These are phyloP conservation scores for Torulaspora pretoriensis DNA, from an alignment of 1,139 yeast genomes.

Conservation along the genomic window DNA sequence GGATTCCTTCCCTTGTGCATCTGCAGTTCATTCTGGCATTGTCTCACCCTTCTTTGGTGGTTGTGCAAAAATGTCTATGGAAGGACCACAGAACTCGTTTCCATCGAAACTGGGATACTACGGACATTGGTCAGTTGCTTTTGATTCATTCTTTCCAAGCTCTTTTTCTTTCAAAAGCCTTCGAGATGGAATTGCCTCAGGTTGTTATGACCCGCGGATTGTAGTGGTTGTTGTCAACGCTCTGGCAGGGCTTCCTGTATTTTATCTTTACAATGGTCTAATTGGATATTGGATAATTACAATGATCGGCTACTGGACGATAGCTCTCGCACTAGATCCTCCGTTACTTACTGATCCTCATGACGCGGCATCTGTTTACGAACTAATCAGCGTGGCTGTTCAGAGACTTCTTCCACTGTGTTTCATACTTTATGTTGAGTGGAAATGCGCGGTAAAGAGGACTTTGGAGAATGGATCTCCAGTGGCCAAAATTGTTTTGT, in stretches of 20 bases:
- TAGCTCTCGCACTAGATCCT: constrained; percentile 77
- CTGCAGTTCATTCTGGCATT: constrained; percentile 83
- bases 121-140: constrained; percentile 55
- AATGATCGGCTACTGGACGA: constrained; percentile 82
- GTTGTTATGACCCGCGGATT: constrained; percentile 66
- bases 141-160: constrained; percentile 69
- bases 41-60: constrained; percentile 77
- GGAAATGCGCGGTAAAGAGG: constrained; percentile 50
- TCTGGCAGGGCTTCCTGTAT: constrained; percentile 55
- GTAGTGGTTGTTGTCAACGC: constrained; percentile 55
- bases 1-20: constrained; percentile 85
- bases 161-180: constrained; percentile 56
- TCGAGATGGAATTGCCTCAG: constrained; percentile 36
- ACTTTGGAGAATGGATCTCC: constrained; percentile 43
- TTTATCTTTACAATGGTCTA: constrained; percentile 51
- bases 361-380: constrained; percentile 51
- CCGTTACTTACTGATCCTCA: constrained; percentile 58
- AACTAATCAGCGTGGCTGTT: constrained; percentile 64
- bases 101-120: constrained; percentile 45
- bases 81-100: constrained; percentile 51
- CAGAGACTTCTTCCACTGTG: constrained; percentile 72
- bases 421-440: constrained; percentile 68
- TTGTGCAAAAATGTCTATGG: constrained; percentile 61
- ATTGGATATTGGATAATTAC: constrained; percentile 59
- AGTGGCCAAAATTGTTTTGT: constrained; percentile 53